Evolutionary conservation across 2,329 filamentous ascomycete species (phyloP), one percentile per base, ranked within the genome.

Genomic region (Ilyonectria mors-panacis): DNA sequence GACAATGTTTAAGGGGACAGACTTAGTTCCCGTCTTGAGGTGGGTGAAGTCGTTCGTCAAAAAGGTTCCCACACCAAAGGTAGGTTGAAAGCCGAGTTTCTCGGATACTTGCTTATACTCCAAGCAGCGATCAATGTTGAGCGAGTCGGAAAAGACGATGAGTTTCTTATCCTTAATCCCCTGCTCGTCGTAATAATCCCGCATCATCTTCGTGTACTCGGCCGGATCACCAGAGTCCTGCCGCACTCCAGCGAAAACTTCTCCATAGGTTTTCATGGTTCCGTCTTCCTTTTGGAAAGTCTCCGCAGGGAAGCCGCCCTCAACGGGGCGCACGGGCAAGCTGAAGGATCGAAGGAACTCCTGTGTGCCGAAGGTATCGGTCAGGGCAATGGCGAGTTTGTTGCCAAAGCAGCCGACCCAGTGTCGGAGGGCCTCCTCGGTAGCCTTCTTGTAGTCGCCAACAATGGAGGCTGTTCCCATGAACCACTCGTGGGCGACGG

Each of bases 401-500:
- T 87, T 90, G 4, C 96, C 96, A 78, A 98, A 99, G 68, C 93
- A 97, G 59, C 91, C 91, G 37, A 97, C 89, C 96, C 96, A 99
- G 79, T 97, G 94, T 65, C 90, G 87, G 73, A 99, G 84, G 0
- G 94, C 95, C 70, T 92, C 87, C 79, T 97, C 94, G 42, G 95
- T 97, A 3, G 96, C 95, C 68, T 88, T 86, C 73, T 90, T 88
- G 78, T 99, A 99, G 81, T 98, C 89, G 69, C 94, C 88, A 5
- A 92, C 93, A 73, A 98, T 94, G 44, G 96, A 95, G 1, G 96
- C 96, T 69, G 97, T 95, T 47, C 94, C 95, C 96, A 99, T 99
- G 85, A 98, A 98, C 96, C 96, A 99, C 82, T 99, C 96, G 78
- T 99, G 96, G 1, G 96, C 96, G 2, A 90, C 88, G 0, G 96